Evolutionary conservation across 192 early-diverging fungal species (phyloP).

Genomic region (Backusella mclennaniae): DNA sequence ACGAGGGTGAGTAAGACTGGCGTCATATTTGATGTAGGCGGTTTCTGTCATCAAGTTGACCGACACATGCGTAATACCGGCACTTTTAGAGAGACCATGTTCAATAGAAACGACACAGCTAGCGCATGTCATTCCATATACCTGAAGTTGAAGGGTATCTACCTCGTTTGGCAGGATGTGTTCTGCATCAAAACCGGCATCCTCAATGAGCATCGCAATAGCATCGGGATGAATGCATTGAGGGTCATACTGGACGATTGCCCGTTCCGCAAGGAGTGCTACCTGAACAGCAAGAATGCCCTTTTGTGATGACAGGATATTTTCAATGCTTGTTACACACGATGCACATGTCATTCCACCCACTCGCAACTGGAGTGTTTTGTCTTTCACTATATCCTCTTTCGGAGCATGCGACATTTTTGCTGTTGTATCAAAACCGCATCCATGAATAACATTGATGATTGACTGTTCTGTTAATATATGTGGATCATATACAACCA

Average conservation of each 20-base stretch:
- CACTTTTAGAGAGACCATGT: slow-evolving; percentile 47
- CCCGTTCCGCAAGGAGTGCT: slow-evolving; percentile 74
- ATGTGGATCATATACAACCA: slow-evolving; percentile 32
- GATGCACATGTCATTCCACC: slow-evolving; percentile 89
- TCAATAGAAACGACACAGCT: slow-evolving; percentile 83
- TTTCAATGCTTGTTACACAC: slow-evolving; percentile 79
- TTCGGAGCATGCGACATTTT: slow-evolving; percentile 61
- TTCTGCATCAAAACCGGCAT: slow-evolving; percentile 79
- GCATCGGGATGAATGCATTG: slow-evolving; percentile 28
- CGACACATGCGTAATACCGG: slow-evolving; percentile 41
- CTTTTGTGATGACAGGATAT: slow-evolving; percentile 46
- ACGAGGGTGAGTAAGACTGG: slow-evolving; percentile 58
- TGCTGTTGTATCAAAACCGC: slow-evolving; percentile 36
- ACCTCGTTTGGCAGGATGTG: slow-evolving; percentile 4
- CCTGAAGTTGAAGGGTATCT: slow-evolving; percentile 11
- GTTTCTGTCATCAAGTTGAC: slow-evolving; percentile 76
- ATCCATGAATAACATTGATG: slow-evolving; percentile 48
- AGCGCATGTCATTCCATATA: slow-evolving; percentile 85
- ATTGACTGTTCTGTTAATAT: slow-evolving; percentile 50
- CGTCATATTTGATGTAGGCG: slow-evolving; percentile 70
- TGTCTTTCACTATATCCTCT: slow-evolving; percentile 33
- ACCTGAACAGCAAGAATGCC: slow-evolving; percentile 55
- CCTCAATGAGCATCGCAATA: slow-evolving; percentile 69
- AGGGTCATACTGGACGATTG: slow-evolving; percentile 69
- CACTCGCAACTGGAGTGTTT: slow-evolving; percentile 67